phyloP scores from a whole-genome alignment of 768 basidiomycete species.

The Phlebiopsis gigantea region DNA sequence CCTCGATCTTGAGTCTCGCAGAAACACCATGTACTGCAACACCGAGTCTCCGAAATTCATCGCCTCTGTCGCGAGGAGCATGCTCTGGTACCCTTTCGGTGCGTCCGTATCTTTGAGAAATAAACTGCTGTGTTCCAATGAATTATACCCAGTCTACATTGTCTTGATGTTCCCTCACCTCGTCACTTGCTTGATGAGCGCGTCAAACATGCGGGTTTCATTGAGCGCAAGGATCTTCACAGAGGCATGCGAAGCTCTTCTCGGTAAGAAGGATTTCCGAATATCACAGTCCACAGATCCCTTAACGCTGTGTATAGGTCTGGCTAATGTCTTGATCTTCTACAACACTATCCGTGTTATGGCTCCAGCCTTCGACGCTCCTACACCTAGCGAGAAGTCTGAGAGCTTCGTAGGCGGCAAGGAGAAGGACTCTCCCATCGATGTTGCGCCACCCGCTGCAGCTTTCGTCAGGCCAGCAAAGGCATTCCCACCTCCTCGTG shows the following conservation, averaged over 20 bases:
- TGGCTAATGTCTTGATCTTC: constrained; percentile 61
- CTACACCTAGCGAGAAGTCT: constrained; percentile 2
- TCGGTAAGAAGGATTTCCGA: constrained; percentile 37
- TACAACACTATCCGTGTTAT: constrained; percentile 66
- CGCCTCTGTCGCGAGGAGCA: constrained; percentile 53
- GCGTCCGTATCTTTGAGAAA: background rate
- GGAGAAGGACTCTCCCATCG: constrained; percentile 16
- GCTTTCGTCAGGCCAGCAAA: constrained; percentile 10
- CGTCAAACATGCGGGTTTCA: constrained; percentile 45
- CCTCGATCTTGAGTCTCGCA: constrained; percentile 41
- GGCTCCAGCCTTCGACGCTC: constrained; percentile 41
- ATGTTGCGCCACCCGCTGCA: constrained; percentile 15
- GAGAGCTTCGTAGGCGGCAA: constrained; percentile 18
- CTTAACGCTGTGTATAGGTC: constrained; percentile 42
- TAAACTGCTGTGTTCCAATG: background rate
- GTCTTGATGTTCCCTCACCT: constrained; percentile 55
- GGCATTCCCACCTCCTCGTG: constrained; percentile 14
- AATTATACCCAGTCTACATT: constrained; percentile 44
- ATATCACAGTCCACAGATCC: no score
- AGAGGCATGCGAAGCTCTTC: constrained; percentile 42
- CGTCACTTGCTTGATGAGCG: constrained; percentile 40
- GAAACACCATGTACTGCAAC: constrained; percentile 27
- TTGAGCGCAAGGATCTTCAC: constrained; percentile 44
- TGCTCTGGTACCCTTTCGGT: constrained; percentile 57
- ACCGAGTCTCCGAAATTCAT: constrained; percentile 60